phyloP scores from a whole-genome alignment of 2,329 filamentous ascomycete genomes.

The Pestalotiopsis sp. region DNA sequence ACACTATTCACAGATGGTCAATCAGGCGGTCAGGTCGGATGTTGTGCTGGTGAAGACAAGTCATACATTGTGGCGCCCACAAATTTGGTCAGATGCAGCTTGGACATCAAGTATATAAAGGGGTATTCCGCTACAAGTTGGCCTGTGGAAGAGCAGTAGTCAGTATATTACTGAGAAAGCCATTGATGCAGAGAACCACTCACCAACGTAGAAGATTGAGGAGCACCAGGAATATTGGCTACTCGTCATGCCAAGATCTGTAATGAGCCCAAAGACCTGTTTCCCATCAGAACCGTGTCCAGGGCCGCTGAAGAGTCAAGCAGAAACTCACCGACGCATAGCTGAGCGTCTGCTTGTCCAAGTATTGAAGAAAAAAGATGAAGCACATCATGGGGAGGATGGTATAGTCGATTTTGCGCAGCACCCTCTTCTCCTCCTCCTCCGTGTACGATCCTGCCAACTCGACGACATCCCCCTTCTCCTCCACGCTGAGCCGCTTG shows the following conservation, averaged over 20 bases:
- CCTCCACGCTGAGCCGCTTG: conserved; percentile 17
- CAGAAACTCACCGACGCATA: conserved; percentile 41
- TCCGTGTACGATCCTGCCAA: conserved; percentile 23
- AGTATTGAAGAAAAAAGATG: conserved; percentile 45
- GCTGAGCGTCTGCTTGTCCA: conserved; percentile 52
- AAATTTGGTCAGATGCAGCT: conserved; percentile 50
- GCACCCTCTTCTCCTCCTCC: conserved; percentile 34
- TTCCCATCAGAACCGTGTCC: not conserved
- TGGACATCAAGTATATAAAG: conserved; percentile 53
- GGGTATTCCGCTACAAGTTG: conserved; percentile 51
- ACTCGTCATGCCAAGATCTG: conserved; percentile 45
- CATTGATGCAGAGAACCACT: not conserved
- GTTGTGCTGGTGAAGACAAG: not conserved
- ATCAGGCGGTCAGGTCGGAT: not conserved
- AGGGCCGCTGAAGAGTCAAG: not conserved
- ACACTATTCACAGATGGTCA: conserved; percentile 27
- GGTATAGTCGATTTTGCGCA: conserved; percentile 35
- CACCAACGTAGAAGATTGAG: conserved; percentile 46
- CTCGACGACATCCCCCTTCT: conserved; percentile 17
- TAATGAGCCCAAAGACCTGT: conserved; percentile 41
- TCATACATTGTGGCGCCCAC: conserved; percentile 48
- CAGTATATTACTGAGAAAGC: conserved; percentile 10
- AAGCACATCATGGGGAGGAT: conserved; percentile 41
- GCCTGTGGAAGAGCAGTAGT: conserved; percentile 20
- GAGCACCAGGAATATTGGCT: conserved; percentile 51